Percentiles rank a stretch among this genome's conserved stretches.
Conservation (phyloP, 257 asterid genomes). For the Paulownia fortunei region DNA sequence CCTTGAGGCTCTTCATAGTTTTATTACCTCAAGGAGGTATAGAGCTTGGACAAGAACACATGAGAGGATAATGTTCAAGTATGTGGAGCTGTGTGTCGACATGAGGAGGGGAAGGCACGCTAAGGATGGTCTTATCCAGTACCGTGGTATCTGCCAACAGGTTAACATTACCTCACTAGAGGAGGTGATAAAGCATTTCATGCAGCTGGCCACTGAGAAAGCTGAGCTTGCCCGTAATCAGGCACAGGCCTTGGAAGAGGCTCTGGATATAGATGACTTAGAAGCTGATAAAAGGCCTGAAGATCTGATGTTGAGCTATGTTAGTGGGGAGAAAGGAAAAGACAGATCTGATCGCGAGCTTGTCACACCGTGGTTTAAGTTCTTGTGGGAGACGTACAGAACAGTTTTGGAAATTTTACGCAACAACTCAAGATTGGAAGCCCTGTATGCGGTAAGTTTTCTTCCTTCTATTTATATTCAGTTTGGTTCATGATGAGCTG, state of each 20-base stretch:
- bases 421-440: constrained; percentile 80
- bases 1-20: constrained; percentile 82
- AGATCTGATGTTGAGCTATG: constrained; percentile 95
- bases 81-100: constrained; percentile 93
- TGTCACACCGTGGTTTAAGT: constrained; percentile 88
- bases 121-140: constrained; percentile 93
- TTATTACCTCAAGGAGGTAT: constrained; percentile 86
- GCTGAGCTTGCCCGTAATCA: constrained; percentile 86
- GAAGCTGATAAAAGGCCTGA: constrained; percentile 97
- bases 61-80: constrained; percentile 87
- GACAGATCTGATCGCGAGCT: constrained; percentile 95
- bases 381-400: constrained; percentile 90
- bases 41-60: constrained; percentile 95
- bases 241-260: constrained; percentile 90
- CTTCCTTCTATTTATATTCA: background rate
- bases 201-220: constrained; percentile 92
- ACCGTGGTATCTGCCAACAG: constrained; percentile 94
- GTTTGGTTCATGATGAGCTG: background rate
- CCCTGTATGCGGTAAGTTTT: constrained; percentile 65
- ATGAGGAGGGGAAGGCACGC: constrained; percentile 98
- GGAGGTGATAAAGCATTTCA: constrained; percentile 95
- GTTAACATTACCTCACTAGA: constrained; percentile 85
- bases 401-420: constrained; percentile 79
- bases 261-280: constrained; percentile 86
- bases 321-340: constrained; percentile 95